phyloP scores from a whole-genome alignment of 805 yeast genomes.

The Yamadazyma tumulicola region DNA sequence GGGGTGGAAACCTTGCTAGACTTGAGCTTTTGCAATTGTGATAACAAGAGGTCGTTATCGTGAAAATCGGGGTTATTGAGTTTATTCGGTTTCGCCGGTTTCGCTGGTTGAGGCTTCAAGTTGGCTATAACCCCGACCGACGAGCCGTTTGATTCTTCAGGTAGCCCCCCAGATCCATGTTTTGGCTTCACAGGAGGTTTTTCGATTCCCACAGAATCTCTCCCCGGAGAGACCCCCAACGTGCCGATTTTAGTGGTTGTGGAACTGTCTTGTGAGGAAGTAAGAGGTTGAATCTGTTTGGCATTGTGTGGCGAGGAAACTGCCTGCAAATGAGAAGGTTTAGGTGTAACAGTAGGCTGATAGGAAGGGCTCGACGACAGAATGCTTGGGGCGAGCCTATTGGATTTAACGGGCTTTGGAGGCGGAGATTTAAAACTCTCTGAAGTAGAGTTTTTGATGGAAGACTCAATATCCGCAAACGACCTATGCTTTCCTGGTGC shows the following conservation, averaged over 20 bases:
- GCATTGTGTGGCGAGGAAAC: conserved; percentile 11
- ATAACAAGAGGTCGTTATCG: conserved; percentile 21
- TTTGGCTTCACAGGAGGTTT: too few relatives aligned
- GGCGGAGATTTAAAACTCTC: conserved; percentile 6
- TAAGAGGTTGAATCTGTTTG: conserved; percentile 3
- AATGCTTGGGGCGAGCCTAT: conserved; percentile 10
- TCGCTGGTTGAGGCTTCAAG: too few relatives aligned
- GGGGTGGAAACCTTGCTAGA: too few relatives aligned
- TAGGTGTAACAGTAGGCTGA: conserved; percentile 5
- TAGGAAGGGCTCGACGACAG: conserved; percentile 3
- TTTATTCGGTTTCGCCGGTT: too few relatives aligned
- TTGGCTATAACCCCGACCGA: too few relatives aligned
- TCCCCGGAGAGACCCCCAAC: too few relatives aligned
- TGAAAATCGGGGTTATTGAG: conserved; percentile 15
- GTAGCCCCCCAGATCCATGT: too few relatives aligned
- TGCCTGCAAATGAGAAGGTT: conserved; percentile 12
- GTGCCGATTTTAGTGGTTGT: too few relatives aligned
- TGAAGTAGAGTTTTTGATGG: conserved; percentile 12
- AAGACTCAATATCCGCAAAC: conserved; percentile 20
- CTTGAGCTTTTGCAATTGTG: conserved; percentile 22
- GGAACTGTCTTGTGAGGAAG: too few relatives aligned
- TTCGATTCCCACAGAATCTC: too few relatives aligned
- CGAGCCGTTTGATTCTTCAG: too few relatives aligned
- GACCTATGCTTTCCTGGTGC: conserved; percentile 12
- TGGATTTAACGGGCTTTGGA: conserved; percentile 13